Conservation (phyloP, 768 basidiomycete genomes). For the Chalciporus pseudorubinellus region DNA sequence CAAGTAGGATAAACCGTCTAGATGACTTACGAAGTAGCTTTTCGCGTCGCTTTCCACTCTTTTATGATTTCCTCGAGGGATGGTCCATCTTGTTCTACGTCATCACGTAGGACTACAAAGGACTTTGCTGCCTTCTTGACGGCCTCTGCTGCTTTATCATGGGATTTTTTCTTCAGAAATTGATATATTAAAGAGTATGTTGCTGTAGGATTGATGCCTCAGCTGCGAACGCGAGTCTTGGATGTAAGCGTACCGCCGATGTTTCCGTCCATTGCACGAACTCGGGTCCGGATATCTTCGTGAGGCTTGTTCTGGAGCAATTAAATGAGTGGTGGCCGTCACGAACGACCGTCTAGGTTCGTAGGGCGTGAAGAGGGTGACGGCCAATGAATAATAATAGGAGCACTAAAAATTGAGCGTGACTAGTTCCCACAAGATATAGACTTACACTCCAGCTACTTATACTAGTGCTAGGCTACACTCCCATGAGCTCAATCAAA, state of each 20-base stretch:
- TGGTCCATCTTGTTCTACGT: constrained; percentile 45
- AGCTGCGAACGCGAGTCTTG: constrained; percentile 7
- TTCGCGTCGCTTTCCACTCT: constrained; percentile 53
- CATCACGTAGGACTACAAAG: constrained; percentile 59
- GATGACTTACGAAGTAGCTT: constrained; percentile 29
- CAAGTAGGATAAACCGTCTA: neutral
- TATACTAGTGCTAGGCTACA: too few relatives aligned
- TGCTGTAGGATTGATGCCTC: constrained; percentile 38
- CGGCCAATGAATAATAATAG: too few relatives aligned
- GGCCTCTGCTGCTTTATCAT: constrained; percentile 68
- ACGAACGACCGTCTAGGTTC: too few relatives aligned
- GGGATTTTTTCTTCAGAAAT: constrained; percentile 65
- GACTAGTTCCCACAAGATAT: constrained; percentile 17
- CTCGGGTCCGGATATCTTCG: neutral
- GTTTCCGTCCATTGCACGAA: constrained; percentile 45
- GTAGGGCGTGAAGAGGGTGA: too few relatives aligned
- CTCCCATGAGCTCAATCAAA: constrained; percentile 58
- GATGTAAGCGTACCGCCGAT: constrained; percentile 46
- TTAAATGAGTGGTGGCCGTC: too few relatives aligned
- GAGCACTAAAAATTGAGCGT: neutral
- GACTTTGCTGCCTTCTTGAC: constrained; percentile 72
- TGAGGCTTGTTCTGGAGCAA: neutral
- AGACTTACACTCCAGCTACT: too few relatives aligned
- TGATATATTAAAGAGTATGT: constrained; percentile 75
- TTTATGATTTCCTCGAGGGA: constrained; percentile 62